A percentile compares a stretch with the other conserved stretches of the same genome.
phyloP scores from a whole-genome alignment of 2,329 filamentous ascomycete species.

The Tympanopsis confertula region DNA sequence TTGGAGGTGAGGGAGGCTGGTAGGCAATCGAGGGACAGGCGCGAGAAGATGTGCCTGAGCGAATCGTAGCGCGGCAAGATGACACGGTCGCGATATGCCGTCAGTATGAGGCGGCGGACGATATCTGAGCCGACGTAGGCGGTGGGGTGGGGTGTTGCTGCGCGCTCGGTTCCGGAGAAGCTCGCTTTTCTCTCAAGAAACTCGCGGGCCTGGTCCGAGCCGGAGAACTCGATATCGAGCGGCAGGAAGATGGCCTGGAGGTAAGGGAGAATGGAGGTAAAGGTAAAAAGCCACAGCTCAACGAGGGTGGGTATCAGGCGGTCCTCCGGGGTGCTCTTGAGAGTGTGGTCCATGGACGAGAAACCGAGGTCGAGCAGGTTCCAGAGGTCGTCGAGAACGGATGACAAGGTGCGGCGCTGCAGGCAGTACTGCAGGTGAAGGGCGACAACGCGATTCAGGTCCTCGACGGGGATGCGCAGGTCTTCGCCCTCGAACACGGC shows the following conservation, averaged over 20 bases:
- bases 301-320: conserved; percentile 81
- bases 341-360: conserved; percentile 69
- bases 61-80: conserved; percentile 81
- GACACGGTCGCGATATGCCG: conserved; percentile 77
- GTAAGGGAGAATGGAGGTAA: conserved; percentile 81
- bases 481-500: conserved; percentile 75
- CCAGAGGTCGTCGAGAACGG: conserved; percentile 58
- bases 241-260: conserved; percentile 92
- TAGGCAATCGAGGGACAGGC: conserved; percentile 71
- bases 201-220: conserved; percentile 70
- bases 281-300: conserved; percentile 88
- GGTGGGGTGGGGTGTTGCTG: conserved; percentile 17
- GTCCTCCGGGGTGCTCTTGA: conserved; percentile 71
- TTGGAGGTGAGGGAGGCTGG: conserved; percentile 39
- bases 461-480: conserved; percentile 67
- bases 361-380: conserved; percentile 76
- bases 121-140: conserved; percentile 27
- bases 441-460: conserved; percentile 70
- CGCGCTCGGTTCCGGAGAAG: conserved; percentile 15
- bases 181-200: conserved; percentile 71
- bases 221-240: conserved; percentile 84
- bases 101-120: conserved; percentile 76
- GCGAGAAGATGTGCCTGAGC: conserved; percentile 80
- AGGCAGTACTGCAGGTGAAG: conserved; percentile 71
- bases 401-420: conserved; percentile 59